Conservation (phyloP, 2,329 filamentous ascomycete genomes). For the Ciborinia camelliae region DNA sequence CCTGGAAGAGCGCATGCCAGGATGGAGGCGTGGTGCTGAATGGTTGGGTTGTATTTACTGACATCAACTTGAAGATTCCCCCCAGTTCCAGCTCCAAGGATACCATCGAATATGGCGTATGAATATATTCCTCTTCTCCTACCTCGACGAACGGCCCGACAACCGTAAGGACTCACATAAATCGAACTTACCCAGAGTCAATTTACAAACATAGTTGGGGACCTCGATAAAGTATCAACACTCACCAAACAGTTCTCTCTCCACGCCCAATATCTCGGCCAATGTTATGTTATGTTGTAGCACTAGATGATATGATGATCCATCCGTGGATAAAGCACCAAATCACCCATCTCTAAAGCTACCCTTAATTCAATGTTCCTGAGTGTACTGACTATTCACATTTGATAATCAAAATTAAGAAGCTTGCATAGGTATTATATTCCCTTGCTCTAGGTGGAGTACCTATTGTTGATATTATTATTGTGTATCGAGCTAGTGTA, state of each 20-base stretch:
- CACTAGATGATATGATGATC: constrained; percentile 22
- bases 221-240: not conserved
- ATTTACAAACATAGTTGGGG: not conserved
- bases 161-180: constrained; percentile 27
- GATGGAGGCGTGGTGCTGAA: constrained; percentile 12
- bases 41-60: not conserved
- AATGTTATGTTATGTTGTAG: constrained; percentile 23
- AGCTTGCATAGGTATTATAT: constrained; percentile 13
- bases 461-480: no score
- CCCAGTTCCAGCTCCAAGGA: constrained; percentile 26
- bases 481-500: no score
- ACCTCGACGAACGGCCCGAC: constrained; percentile 27
- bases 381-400: constrained; percentile 15
- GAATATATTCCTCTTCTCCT: constrained; percentile 27
- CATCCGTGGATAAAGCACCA: constrained; percentile 28
- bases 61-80: constrained; percentile 24
- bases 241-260: constrained; percentile 30
- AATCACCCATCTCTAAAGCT: constrained; percentile 31
- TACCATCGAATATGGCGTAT: constrained; percentile 28
- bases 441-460: not conserved
- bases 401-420: constrained; percentile 2
- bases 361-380: constrained; percentile 23
- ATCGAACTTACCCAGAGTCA: constrained; percentile 25
- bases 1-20: not conserved
- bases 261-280: constrained; percentile 27